Conservation (phyloP, 345 rosid genomes). For the Salix purpurea region DNA sequence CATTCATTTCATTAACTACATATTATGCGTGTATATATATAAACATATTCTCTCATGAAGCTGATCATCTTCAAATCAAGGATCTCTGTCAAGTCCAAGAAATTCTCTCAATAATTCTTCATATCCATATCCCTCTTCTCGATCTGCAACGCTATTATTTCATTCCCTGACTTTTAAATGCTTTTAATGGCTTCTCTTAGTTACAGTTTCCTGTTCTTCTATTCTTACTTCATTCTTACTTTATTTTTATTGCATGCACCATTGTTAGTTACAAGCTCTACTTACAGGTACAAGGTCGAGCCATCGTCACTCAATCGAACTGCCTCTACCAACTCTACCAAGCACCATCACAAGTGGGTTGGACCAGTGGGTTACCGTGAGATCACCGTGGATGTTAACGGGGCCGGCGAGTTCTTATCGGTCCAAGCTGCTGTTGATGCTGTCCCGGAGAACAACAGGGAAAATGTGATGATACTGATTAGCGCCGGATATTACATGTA, state of each 20-base stretch:
- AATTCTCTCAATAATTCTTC: slow-evolving; percentile 1
- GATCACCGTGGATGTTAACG: slow-evolving; percentile 59
- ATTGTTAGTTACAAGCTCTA: slow-evolving; percentile 30
- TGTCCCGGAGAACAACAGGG: slow-evolving; percentile 55
- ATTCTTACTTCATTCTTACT: slow-evolving; percentile 11
- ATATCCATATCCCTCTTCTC: neutral
- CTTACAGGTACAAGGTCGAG: slow-evolving; percentile 17
- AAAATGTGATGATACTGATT: slow-evolving; percentile 57
- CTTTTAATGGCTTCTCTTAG: slow-evolving; percentile 35
- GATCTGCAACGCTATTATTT: neutral
- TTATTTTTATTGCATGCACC: slow-evolving; percentile 25
- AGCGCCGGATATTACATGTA: slow-evolving; percentile 73
- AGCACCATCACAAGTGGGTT: slow-evolving; percentile 54
- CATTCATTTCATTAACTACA: neutral
- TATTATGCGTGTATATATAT: neutral
- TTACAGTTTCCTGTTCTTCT: slow-evolving; percentile 17
- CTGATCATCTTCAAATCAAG: neutral
- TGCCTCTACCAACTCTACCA: slow-evolving; percentile 27
- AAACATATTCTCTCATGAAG: neutral
- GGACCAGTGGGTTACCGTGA: slow-evolving; percentile 72
- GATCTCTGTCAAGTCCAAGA: neutral
- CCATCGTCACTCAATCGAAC: slow-evolving; percentile 8
- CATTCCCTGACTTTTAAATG: slow-evolving; percentile 9
- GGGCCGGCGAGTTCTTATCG: slow-evolving; percentile 59
- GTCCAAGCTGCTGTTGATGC: slow-evolving; percentile 86